phyloP scores from a whole-genome alignment of 2,329 filamentous ascomycete genomes.

The Alternaria triticina region DNA sequence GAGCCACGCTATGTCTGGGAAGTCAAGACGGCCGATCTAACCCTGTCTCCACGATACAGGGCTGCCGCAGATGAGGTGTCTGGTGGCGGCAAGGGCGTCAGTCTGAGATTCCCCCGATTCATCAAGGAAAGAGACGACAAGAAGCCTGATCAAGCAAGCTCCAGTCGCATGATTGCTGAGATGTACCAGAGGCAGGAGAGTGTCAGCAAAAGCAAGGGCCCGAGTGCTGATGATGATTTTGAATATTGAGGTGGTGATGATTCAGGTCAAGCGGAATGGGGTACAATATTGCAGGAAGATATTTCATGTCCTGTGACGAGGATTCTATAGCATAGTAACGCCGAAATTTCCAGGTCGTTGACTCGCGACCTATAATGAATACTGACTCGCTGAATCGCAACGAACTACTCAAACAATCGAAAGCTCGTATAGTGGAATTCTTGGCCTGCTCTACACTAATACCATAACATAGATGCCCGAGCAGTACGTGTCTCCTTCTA shows the following conservation, averaged over 20 bases:
- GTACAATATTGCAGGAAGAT: background rate
- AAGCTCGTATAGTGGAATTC: background rate
- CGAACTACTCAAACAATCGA: background rate
- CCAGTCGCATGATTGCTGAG: conserved; percentile 83
- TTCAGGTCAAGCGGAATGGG: background rate
- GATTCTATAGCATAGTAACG: background rate
- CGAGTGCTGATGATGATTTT: conserved; percentile 93
- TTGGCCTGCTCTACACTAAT: background rate
- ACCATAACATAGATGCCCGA: background rate
- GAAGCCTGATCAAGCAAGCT: conserved; percentile 89
- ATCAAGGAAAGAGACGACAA: conserved; percentile 94
- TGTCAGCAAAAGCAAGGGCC: conserved; percentile 83
- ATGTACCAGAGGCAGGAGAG: conserved; percentile 98
- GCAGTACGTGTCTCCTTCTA: background rate
- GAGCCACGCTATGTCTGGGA: conserved; percentile 96
- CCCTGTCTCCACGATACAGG: conserved; percentile 89
- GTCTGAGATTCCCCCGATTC: conserved; percentile 88
- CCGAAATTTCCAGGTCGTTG: background rate
- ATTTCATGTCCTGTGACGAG: background rate
- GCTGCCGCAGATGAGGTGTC: conserved; percentile 82
- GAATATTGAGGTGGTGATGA: conserved; percentile 70
- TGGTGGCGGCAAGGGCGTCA: conserved; percentile 78
- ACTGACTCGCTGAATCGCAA: background rate
- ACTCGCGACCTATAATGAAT: background rate
- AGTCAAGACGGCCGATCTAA: conserved; percentile 94